Percentiles rank a stretch among this genome's conserved stretches.
phyloP scores from a whole-genome alignment of 257 asterid genomes.

The Hygrophila difformis region DNA sequence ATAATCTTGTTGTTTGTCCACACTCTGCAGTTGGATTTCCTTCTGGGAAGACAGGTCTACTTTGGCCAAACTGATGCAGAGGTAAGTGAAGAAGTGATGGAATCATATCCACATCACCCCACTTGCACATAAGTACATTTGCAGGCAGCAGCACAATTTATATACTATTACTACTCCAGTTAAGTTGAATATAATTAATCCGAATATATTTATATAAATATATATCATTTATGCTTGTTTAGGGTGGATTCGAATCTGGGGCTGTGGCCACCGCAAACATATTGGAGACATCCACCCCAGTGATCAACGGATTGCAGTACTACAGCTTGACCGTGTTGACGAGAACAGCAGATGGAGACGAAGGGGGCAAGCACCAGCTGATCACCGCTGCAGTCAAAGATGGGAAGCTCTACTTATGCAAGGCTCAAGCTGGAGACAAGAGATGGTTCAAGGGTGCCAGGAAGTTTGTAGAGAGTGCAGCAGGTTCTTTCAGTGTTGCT shows the following conservation, averaged over 20 bases:
- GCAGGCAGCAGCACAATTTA: too few species aligned
- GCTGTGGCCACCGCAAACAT: slow-evolving; percentile 81
- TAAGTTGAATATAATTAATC: too few species aligned
- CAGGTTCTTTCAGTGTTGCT: slow-evolving; percentile 76
- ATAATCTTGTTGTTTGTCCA: neutral
- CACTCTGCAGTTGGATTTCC: slow-evolving; percentile 64
- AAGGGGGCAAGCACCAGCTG: slow-evolving; percentile 85
- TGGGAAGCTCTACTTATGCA: slow-evolving; percentile 84
- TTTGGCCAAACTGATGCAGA: slow-evolving; percentile 80
- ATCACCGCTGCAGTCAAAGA: slow-evolving; percentile 53
- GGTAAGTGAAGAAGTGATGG: slow-evolving; percentile 29
- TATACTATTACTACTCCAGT: too few species aligned
- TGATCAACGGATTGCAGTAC: slow-evolving; percentile 41
- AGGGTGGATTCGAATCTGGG: slow-evolving; percentile 88
- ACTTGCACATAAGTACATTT: too few species aligned
- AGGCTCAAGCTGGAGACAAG: slow-evolving; percentile 98
- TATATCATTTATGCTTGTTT: neutral
- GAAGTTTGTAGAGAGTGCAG: slow-evolving; percentile 68
- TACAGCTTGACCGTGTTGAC: slow-evolving; percentile 60
- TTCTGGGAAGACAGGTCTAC: slow-evolving; percentile 81
- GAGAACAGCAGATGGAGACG: slow-evolving; percentile 88
- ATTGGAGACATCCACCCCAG: slow-evolving; percentile 54
- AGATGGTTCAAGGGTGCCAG: slow-evolving; percentile 96
- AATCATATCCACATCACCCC: too few species aligned
- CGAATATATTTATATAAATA: too few species aligned